phyloP scores from a whole-genome alignment of 495 filamentous ascomycete genomes.

The Halenospora varia region DNA sequence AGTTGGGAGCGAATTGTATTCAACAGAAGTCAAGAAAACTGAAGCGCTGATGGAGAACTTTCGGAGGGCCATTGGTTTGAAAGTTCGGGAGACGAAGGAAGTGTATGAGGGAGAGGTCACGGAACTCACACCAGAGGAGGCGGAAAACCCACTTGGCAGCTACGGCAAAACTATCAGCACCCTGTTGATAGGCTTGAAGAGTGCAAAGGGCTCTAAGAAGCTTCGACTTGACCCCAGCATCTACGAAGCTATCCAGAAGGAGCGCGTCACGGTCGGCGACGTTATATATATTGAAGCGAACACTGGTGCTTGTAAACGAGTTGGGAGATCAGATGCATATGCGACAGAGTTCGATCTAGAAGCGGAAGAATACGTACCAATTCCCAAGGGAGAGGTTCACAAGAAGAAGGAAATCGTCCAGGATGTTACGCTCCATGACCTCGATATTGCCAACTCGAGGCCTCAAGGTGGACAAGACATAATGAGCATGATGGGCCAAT shows the following conservation, averaged over 20 bases:
- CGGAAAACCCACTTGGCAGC: constrained; percentile 94
- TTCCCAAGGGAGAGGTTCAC: constrained; percentile 97
- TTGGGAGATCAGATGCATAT: constrained; percentile 92
- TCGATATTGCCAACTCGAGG: constrained; percentile 93
- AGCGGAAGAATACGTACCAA: constrained; percentile 96
- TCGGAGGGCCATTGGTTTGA: constrained; percentile 88
- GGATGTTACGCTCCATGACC: constrained; percentile 92
- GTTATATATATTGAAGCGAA: constrained; percentile 99
- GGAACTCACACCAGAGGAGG: constrained; percentile 91
- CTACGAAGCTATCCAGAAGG: constrained; percentile 98
- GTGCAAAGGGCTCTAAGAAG: constrained; percentile 92
- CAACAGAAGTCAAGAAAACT: constrained; percentile 97
- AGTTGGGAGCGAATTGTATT: constrained; percentile 95
- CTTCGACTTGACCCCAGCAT: constrained; percentile 93
- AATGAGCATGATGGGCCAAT: constrained; percentile 99
- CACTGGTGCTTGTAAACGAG: constrained; percentile 93
- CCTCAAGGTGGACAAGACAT: constrained; percentile 97
- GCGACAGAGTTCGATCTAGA: constrained; percentile 98
- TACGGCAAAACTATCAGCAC: constrained; percentile 95
- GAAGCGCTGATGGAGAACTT: constrained; percentile 99
- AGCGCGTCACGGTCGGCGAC: constrained; percentile 90
- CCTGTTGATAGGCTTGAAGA: constrained; percentile 84
- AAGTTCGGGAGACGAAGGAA: constrained; percentile 96
- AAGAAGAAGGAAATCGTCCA: constrained; percentile 99
- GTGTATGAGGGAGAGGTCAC: constrained; percentile 98